Evolutionary conservation across 805 yeast genomes (phyloP).

Genomic region (Blastobotrys robertii): DNA sequence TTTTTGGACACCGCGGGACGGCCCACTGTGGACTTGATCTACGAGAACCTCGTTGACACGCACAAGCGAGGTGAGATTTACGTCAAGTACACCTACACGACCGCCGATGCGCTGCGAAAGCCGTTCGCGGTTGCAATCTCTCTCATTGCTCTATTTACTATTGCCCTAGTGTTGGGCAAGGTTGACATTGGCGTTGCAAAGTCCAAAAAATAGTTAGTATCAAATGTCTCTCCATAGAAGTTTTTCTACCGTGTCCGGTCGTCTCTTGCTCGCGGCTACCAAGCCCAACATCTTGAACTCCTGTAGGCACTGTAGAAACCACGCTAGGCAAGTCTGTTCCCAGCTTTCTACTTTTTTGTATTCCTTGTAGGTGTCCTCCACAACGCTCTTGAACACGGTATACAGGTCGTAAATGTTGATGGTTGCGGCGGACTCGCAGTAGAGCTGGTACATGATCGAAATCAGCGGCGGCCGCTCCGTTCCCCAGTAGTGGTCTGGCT

Average conservation of each 20-base stretch:
- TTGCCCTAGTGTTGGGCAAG: constrained; percentile 38
- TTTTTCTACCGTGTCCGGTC: constrained; percentile 60
- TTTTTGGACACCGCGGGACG: constrained; percentile 72
- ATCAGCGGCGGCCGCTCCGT: constrained; percentile 36
- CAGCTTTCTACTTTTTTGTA: constrained; percentile 37
- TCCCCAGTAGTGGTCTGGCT: constrained; percentile 28
- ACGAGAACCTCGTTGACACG: constrained; percentile 58
- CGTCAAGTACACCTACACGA: constrained; percentile 54
- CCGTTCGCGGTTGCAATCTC: constrained; percentile 57
- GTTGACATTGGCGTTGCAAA: constrained; percentile 33
- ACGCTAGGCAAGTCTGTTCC: constrained; percentile 54
- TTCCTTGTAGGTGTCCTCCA: constrained; percentile 11
- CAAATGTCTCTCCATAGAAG: constrained; percentile 59
- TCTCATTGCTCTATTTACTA: constrained; percentile 51
- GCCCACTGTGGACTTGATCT: constrained; percentile 54
- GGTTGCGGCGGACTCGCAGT: constrained; percentile 67
- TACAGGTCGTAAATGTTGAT: constrained; percentile 63
- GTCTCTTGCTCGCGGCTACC: constrained; percentile 46
- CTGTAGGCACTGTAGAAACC: constrained; percentile 66
- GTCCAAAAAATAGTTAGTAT: constrained; percentile 2
- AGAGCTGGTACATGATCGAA: constrained; percentile 51
- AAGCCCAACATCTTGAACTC: constrained; percentile 66
- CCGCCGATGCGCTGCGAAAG: constrained; percentile 45
- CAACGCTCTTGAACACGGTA: constrained; percentile 41
- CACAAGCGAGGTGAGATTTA: constrained; percentile 45